phyloP scores from a whole-genome alignment of 768 basidiomycete genomes.

The Tremella mesenterica region DNA sequence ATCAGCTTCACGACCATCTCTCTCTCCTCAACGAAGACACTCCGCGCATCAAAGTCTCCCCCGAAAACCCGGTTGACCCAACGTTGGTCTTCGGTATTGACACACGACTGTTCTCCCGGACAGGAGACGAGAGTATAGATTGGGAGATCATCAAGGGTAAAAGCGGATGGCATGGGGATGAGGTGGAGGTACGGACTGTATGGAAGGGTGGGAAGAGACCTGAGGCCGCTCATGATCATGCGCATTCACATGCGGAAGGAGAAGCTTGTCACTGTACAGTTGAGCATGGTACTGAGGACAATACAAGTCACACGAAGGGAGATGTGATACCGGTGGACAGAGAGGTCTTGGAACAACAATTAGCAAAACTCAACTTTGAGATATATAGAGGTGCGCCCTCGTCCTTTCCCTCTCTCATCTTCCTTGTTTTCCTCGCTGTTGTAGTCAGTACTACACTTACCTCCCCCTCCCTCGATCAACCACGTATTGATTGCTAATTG shows the following conservation, averaged over 20 bases:
- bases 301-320: neutral
- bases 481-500: neutral
- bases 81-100: constrained; percentile 79
- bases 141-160: constrained; percentile 17
- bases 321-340: constrained; percentile 20
- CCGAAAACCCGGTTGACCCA: constrained; percentile 61
- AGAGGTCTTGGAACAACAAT: constrained; percentile 21
- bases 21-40: constrained; percentile 82
- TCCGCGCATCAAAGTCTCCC: constrained; percentile 62
- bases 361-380: constrained; percentile 40
- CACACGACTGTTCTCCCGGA: constrained; percentile 58
- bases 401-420: neutral
- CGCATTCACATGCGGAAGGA: constrained; percentile 9
- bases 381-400: constrained; percentile 38
- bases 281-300: neutral
- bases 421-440: neutral
- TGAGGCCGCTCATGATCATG: constrained; percentile 26
- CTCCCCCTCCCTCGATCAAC: no score
- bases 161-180: constrained; percentile 57
- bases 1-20: constrained; percentile 76
- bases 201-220: constrained; percentile 47
- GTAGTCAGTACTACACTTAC: no score
- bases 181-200: constrained; percentile 73
- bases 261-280: constrained; percentile 1
- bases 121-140: constrained; percentile 33